Evolutionary conservation across 257 asterid genomes (phyloP).

Genomic region (Lycium barbarum): DNA sequence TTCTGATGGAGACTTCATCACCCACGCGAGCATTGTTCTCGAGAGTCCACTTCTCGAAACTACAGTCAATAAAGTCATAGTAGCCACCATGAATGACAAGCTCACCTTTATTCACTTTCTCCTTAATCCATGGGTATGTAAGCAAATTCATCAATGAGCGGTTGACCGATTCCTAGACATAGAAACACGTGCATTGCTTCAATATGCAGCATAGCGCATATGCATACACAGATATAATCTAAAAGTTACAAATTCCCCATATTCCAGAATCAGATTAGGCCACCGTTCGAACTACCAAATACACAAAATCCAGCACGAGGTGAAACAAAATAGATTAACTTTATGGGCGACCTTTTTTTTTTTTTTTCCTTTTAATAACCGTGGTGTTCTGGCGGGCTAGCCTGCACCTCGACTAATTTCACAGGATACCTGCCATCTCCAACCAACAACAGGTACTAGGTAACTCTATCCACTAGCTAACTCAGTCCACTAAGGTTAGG

Average conservation of each 20-base stretch:
- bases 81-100: constrained; percentile 89
- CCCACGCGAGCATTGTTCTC: constrained; percentile 46
- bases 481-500: too few relatives aligned
- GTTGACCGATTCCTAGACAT: constrained; percentile 82
- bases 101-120: constrained; percentile 63
- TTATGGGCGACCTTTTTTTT: neutral
- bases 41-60: constrained; percentile 93
- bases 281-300: neutral
- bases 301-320: neutral
- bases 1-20: constrained; percentile 50
- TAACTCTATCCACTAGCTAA: too few relatives aligned
- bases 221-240: neutral
- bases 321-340: neutral
- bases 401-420: too few relatives aligned
- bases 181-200: neutral
- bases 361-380: too few relatives aligned
- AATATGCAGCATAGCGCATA: neutral
- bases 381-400: too few relatives aligned
- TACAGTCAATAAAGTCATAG: constrained; percentile 84
- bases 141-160: constrained; percentile 80
- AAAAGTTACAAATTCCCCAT: neutral
- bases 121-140: constrained; percentile 85
- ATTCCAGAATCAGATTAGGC: neutral
- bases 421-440: too few relatives aligned
- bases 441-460: too few relatives aligned